These are phyloP conservation scores for Aspergillus eucalypticola DNA, from an alignment of 2,329 filamentous ascomycete species.

Conservation along the genomic window DNA sequence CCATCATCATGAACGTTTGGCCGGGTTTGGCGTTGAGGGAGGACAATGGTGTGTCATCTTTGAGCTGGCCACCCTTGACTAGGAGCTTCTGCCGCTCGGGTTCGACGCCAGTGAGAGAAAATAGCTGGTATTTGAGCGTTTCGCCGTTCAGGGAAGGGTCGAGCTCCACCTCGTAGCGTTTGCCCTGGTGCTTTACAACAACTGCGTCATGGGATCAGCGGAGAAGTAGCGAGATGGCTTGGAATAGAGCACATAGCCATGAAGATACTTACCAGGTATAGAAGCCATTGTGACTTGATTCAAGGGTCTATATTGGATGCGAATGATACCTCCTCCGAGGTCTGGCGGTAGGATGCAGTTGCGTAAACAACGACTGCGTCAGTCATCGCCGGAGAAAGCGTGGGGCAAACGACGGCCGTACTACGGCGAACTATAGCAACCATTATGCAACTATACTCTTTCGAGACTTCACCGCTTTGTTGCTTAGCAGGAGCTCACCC, in stretches of 20 bases:
- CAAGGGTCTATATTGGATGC: not conserved
- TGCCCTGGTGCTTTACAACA: conserved; percentile 91
- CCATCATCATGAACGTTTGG: conserved; percentile 94
- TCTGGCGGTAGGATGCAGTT: conserved; percentile 13
- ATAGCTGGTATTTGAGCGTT: conserved; percentile 93
- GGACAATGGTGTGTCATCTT: conserved; percentile 86
- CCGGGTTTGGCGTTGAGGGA: conserved; percentile 82
- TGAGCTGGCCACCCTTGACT: conserved; percentile 90
- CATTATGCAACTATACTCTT: not conserved
- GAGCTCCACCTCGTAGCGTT: conserved; percentile 91
- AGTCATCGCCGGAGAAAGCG: conserved; percentile 18
- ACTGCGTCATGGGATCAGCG: conserved; percentile 56
- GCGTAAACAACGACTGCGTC: conserved; percentile 21
- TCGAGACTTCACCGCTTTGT: not conserved
- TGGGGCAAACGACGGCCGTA: conserved; percentile 19
- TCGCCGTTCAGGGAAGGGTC: conserved; percentile 83
- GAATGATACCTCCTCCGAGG: conserved; percentile 5
- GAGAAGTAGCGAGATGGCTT: not conserved
- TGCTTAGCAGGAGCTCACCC: no score
- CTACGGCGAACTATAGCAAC: not conserved
- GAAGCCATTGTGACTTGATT: conserved; percentile 51
- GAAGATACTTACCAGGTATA: conserved; percentile 53
- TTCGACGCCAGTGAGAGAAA: conserved; percentile 91
- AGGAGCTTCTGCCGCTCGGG: conserved; percentile 95
- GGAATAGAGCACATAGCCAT: not conserved